Conservation (phyloP, 805 yeast genomes). For the Metschnikowia colocasiae region DNA sequence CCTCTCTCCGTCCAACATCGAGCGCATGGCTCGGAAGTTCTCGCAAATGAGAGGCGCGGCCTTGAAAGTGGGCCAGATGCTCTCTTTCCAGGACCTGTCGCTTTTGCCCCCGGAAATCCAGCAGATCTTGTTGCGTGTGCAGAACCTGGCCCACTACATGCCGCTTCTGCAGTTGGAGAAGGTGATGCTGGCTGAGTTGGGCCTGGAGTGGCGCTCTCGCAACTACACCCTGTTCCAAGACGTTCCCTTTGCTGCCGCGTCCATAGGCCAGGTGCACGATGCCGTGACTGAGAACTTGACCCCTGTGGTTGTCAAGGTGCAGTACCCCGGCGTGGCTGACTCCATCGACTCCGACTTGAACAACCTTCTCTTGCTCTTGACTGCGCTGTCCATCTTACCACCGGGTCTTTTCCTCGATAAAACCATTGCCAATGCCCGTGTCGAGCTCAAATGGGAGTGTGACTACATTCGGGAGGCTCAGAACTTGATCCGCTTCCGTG, state of each 20-base stretch:
- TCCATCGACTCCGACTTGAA: conserved; percentile 93
- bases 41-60: conserved; percentile 99
- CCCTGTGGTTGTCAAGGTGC: conserved; percentile 90
- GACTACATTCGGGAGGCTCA: conserved; percentile 89
- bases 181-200: conserved; percentile 70
- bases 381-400: conserved; percentile 85
- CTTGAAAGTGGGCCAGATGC: conserved; percentile 91
- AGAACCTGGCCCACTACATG: conserved; percentile 95
- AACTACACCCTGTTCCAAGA: conserved; percentile 73
- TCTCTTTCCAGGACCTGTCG: conserved; percentile 88
- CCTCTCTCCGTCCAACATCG: conserved; percentile 78
- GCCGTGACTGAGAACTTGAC: conserved; percentile 67
- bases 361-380: conserved; percentile 72
- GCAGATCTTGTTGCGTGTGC: conserved; percentile 75
- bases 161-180: conserved; percentile 84
- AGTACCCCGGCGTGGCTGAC: conserved; percentile 94
- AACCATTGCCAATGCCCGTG: conserved; percentile 88
- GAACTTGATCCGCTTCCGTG: conserved; percentile 64
- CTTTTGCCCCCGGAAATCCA: conserved; percentile 84
- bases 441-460: conserved; percentile 95
- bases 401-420: conserved; percentile 88
- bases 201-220: conserved; percentile 69
- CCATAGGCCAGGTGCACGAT: conserved; percentile 93
- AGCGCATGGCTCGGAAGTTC: conserved; percentile 80
- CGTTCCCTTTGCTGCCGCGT: conserved; percentile 93